These are phyloP conservation scores for Alternaria angustiovoidea DNA, from an alignment of 2,329 filamentous ascomycete genomes.

Conservation along the genomic window DNA sequence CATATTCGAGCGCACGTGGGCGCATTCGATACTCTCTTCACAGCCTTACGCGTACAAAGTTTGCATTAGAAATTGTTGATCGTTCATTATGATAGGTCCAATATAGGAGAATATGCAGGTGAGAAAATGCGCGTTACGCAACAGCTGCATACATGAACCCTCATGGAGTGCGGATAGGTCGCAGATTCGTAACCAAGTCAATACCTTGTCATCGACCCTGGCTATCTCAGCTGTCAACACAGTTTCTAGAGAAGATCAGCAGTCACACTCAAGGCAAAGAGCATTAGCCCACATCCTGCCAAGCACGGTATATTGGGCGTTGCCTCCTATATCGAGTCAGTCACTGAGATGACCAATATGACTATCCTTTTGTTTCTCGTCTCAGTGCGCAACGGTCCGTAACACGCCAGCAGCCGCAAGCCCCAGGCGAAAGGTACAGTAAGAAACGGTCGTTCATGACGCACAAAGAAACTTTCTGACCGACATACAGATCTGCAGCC, in stretches of 20 bases:
- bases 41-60: background rate
- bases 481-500: conserved; percentile 17
- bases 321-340: conserved; percentile 10
- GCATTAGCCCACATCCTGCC: conserved; percentile 19
- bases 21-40: background rate
- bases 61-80: background rate
- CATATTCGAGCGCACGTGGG: conserved; percentile 10
- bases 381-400: conserved; percentile 16
- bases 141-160: background rate
- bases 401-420: conserved; percentile 9
- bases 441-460: conserved; percentile 1
- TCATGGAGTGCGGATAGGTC: conserved; percentile 1
- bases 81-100: background rate
- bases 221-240: conserved; percentile 7
- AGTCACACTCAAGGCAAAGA: conserved; percentile 11
- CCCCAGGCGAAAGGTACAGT: conserved; percentile 10
- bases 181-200: background rate
- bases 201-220: conserved; percentile 5
- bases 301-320: conserved; percentile 17
- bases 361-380: conserved; percentile 9
- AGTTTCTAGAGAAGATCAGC: conserved; percentile 18
- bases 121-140: background rate
- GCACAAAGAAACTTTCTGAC: conserved; percentile 16
- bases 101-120: background rate
- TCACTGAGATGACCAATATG: conserved; percentile 10